Evolutionary conservation across 768 basidiomycete genomes (phyloP), one percentile per base, ranked within the genome.

Genomic region (Suillus clintonianus): DNA sequence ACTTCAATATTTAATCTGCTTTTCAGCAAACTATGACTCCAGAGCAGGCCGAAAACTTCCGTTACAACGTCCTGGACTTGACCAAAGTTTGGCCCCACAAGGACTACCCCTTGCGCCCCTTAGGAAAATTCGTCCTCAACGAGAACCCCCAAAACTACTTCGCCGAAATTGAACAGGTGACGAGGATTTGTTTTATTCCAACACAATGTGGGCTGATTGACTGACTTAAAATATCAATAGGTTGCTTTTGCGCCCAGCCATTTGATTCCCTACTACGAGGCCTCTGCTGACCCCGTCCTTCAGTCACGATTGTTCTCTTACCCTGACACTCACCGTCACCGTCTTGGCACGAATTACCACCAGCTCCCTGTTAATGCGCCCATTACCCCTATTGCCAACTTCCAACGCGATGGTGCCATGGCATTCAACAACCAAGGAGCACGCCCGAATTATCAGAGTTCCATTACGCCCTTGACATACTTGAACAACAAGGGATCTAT

Each of bases 241-340:
- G 81, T 79, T 64, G 95, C 95, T 3, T 96, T 94, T 83, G 86
- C 94, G 22, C 96, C 96, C 0, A 91, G 93, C 0, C 96, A 98
- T 77, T 79, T 87, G 56, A 76, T 97, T 11, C 93, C 92, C 1
- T 96, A 95, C 77, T 86, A 95, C 68, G 96, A 97, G 81, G 85
- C 94, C 45, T 90, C 92, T 5, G 86, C 89, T 24, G 96, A 99
- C 78, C 96, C 96, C 27, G 92, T 98, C 69, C 84, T 98, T 67
- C 95, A 98, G 74, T 91, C 92, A 24, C 92, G 96, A 61, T 85
- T 97, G 55, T 98, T 97, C 88, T 93, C 94, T 5, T 99, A 99
- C 82, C 89, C 90, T 4, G 92, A 94, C 72, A 92, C 92, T 42
- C 91, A 93, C 74, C 90, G 91, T 63, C 88, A 93, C 79, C 90